Percentiles rank a stretch among this genome's conserved stretches.
phyloP scores from a whole-genome alignment of 2,329 filamentous ascomycete genomes.

The Aureobasidium sp. region DNA sequence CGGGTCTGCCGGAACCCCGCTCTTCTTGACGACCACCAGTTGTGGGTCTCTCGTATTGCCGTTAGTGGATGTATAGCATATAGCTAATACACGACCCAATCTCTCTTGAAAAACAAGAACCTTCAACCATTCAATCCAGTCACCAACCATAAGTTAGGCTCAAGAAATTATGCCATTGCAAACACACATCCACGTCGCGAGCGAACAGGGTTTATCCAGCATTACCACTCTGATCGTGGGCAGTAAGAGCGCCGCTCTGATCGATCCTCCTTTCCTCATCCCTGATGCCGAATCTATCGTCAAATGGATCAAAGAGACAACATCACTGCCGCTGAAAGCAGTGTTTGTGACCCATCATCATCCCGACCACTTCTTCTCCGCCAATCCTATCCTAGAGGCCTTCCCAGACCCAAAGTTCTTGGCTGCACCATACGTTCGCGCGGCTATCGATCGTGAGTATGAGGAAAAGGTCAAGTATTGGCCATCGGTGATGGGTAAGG shows the following conservation, averaged over 20 bases:
- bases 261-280: conserved; percentile 27
- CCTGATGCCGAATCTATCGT: conserved; percentile 23
- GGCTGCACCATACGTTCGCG: conserved; percentile 22
- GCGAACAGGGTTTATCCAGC: conserved; percentile 22
- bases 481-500: conserved; percentile 21
- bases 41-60: too few species aligned
- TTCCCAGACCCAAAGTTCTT: conserved; percentile 16
- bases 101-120: too few species aligned
- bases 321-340: conserved; percentile 19
- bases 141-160: too few species aligned
- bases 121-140: too few species aligned
- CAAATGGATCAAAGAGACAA: conserved; percentile 21
- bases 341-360: conserved; percentile 29
- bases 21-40: too few species aligned
- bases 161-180: neutral
- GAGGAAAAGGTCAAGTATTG: conserved; percentile 27
- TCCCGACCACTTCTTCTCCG: conserved; percentile 24
- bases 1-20: too few species aligned
- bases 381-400: conserved; percentile 24
- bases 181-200: conserved; percentile 15
- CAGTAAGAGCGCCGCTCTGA: conserved; percentile 14
- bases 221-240: conserved; percentile 23
- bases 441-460: conserved; percentile 27
- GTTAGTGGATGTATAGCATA: too few species aligned
- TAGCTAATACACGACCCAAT: too few species aligned